A percentile compares a stretch with the other conserved stretches of the same genome.
Conservation (phyloP, 148 eudicot genomes). For the Camellia lanceoleosa region DNA sequence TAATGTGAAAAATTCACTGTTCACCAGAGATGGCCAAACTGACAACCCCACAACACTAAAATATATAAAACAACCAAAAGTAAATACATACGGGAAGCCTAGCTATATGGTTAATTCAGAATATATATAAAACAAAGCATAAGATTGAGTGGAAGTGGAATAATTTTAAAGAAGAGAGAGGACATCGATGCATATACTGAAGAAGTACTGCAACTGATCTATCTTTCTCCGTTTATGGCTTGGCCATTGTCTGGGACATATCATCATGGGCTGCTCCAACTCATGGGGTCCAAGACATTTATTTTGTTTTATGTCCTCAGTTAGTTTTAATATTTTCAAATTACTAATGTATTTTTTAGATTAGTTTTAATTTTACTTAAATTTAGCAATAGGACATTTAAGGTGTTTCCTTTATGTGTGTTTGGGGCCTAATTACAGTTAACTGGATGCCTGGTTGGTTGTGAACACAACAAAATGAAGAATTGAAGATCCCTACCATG, state of each 20-base stretch:
- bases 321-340: too few relatives aligned
- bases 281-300: conserved; percentile 16
- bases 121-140: conserved; percentile 8
- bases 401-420: too few relatives aligned
- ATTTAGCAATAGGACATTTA: too few relatives aligned
- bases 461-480: too few relatives aligned
- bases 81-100: background rate
- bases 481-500: too few relatives aligned
- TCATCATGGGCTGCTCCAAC: conserved; percentile 43
- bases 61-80: conserved; percentile 3
- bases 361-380: too few relatives aligned
- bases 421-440: too few relatives aligned
- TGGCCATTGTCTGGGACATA: conserved; percentile 36
- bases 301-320: too few relatives aligned
- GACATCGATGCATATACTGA: conserved; percentile 31
- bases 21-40: conserved; percentile 25
- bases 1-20: conserved; percentile 16
- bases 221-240: conserved; percentile 12
- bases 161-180: conserved; percentile 1
- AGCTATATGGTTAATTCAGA: background rate
- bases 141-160: conserved; percentile 20
- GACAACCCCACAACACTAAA: conserved; percentile 24
- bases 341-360: too few relatives aligned
- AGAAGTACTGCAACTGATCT: conserved; percentile 19
- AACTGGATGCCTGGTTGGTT: too few relatives aligned